These are phyloP conservation scores for Fusarium pseudonygamai DNA, from an alignment of 2,329 filamentous ascomycete genomes.

Conservation along the genomic window DNA sequence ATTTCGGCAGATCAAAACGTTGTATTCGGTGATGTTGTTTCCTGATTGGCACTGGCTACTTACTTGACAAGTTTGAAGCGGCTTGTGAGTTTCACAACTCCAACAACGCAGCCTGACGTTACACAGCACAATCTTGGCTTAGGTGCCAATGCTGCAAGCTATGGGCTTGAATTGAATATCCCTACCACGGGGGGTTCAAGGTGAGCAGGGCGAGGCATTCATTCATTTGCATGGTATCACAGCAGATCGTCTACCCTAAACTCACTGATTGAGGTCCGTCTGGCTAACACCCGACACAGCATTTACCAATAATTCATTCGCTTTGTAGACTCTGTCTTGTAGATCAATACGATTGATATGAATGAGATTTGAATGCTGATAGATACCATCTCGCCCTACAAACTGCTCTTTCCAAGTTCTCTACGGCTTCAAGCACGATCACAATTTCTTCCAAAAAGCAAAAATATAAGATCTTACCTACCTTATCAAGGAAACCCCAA, in stretches of 20 bases:
- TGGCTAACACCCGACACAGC: not conserved
- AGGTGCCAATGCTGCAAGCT: not conserved
- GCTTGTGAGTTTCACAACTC: no score
- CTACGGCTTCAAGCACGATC: not conserved
- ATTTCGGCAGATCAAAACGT: rapidly evolving
- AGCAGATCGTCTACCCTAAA: not conserved
- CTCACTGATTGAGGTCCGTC: not conserved
- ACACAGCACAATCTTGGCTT: not conserved
- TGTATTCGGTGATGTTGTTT: rapidly evolving
- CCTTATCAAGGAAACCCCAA: not conserved
- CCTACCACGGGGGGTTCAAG: no score
- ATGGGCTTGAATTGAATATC: rapidly evolving
- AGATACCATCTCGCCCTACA: not conserved
- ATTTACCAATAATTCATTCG: not conserved
- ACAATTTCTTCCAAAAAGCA: not conserved
- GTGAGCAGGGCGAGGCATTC: not conserved
- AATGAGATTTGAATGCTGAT: not conserved
- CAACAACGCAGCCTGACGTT: not conserved
- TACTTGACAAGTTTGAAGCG: rapidly evolving
- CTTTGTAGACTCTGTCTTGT: not conserved
- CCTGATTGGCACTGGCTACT: rapidly evolving
- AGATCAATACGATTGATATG: not conserved
- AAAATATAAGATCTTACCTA: not conserved
- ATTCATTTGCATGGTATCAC: not conserved
- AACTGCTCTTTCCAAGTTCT: not conserved